Evolutionary conservation across 805 yeast species (phyloP), one percentile per base, ranked within the genome.

Genomic region (Yamadazyma nakazawae): DNA sequence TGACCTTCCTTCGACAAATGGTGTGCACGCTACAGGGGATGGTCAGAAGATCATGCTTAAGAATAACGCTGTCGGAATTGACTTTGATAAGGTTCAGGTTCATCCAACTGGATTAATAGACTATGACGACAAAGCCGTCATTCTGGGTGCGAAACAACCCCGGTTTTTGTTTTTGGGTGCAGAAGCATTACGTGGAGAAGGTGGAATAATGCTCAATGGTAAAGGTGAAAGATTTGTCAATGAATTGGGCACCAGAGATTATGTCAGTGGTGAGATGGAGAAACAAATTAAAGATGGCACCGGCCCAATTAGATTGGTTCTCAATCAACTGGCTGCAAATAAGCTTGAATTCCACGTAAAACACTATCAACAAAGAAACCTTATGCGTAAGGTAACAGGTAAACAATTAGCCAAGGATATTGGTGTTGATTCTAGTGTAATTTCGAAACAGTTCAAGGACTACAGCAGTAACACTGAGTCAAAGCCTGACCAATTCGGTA

Each of bases 31-130:
- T 12, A 78, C 84, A 9, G 82, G 85, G 2, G 85, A 82, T 57
- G 85, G 85, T 2, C 82, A 79, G 48, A 78, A 78, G 51, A 70
- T 81, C 51, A 68, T 79, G 53, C 65, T 76, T 62, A 68, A 68
- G 40, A 66, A 76, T 46, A 72, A 79, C 7, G 86, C 82, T 10
- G 62, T 70, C 32, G 78, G 80, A n/a, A 71, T 81, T 46, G 86
- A 81, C 58, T 64, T 81, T 71, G 85, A 81, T 46, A 78, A 81
- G 56, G 80, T 82, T 37, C 87, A 82, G 59, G 83, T 82, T 19
- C 86, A 82, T 54, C 87, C 87, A 7, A 81, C 86, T 3, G 87
- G 86, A 0, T 72, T 81, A 51, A 75, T 82, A 45, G 80, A 77
- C 50, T 61, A 66, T 45, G 57, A 63, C 41, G 80, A 78, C 34